phyloP scores from a whole-genome alignment of 495 filamentous ascomycete species.

The Penicillium silybi region DNA sequence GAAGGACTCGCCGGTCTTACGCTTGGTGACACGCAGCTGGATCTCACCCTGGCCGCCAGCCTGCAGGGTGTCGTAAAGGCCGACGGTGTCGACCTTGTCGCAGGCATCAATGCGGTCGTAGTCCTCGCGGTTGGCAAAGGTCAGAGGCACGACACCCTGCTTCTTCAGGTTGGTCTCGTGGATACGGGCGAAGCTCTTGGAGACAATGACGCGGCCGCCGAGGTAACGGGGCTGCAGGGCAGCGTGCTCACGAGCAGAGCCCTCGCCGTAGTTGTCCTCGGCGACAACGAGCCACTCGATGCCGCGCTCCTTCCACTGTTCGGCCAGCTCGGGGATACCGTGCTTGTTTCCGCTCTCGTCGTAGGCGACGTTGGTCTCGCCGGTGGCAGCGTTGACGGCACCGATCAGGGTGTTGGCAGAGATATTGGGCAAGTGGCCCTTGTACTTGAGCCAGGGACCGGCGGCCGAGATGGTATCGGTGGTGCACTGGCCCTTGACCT shows the following conservation, averaged over 20 bases:
- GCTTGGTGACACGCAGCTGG: constrained; percentile 60
- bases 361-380: constrained; percentile 86
- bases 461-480: constrained; percentile 98
- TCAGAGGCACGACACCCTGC: constrained; percentile 92
- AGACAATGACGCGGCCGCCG: constrained; percentile 79
- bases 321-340: constrained; percentile 79
- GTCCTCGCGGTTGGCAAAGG: constrained; percentile 79
- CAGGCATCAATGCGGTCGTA: constrained; percentile 79
- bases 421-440: constrained; percentile 97
- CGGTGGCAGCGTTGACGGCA: constrained; percentile 85
- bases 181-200: constrained; percentile 92
- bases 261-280: constrained; percentile 98
- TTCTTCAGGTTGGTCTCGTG: constrained; percentile 99
- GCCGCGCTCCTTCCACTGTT: constrained; percentile 69
- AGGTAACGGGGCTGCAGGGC: constrained; percentile 95
- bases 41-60: constrained; percentile 80
- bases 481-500: constrained; percentile 95
- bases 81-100: constrained; percentile 76
- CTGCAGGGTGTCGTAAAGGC: constrained; percentile 74
- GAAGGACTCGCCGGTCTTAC: constrained; percentile 54
- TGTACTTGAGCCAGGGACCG: constrained; percentile 98
- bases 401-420: constrained; percentile 93
- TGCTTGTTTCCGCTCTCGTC: constrained; percentile 63
- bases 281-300: constrained; percentile 86
- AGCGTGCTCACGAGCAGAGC: constrained; percentile 90